A percentile compares a stretch with the other conserved stretches of the same genome.
Evolutionary conservation across 768 basidiomycete genomes (phyloP).

Genomic region (Baorangia bicolor): DNA sequence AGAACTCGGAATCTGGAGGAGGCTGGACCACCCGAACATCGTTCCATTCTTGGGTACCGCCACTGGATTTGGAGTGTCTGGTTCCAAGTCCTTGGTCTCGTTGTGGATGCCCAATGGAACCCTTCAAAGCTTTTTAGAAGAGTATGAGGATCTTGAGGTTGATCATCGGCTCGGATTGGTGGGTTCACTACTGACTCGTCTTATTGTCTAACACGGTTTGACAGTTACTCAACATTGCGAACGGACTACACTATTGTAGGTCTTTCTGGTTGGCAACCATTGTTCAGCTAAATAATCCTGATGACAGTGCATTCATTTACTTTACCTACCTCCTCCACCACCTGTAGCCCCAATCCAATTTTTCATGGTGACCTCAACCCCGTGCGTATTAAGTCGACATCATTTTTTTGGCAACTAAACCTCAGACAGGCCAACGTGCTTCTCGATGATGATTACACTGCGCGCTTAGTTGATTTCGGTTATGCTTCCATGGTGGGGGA

Average conservation of each 20-base stretch:
- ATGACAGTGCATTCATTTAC: neutral
- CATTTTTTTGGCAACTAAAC: neutral
- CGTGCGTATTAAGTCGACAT: neutral
- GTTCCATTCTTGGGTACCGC: neutral
- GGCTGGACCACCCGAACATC: neutral
- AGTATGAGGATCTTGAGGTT: neutral
- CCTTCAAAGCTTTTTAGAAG: neutral
- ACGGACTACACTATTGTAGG: neutral
- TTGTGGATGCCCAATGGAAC: neutral
- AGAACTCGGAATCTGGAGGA: slow-evolving; percentile 4
- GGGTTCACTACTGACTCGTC: neutral
- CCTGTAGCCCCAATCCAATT: neutral
- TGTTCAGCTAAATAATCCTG: neutral
- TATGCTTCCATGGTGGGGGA: slow-evolving; percentile 3
- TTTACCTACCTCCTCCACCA: neutral
- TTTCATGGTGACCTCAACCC: slow-evolving; percentile 1
- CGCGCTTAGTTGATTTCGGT: slow-evolving; percentile 1
- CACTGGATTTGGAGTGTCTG: neutral
- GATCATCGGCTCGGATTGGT: neutral
- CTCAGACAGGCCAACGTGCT: neutral
- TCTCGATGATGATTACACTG: neutral
- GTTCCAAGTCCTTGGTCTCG: neutral
- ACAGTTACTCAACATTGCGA: neutral
- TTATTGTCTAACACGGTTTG: neutral
- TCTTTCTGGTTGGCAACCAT: no score